phyloP scores from a whole-genome alignment of 2,329 filamentous ascomycete genomes.

The Colletotrichum lini region DNA sequence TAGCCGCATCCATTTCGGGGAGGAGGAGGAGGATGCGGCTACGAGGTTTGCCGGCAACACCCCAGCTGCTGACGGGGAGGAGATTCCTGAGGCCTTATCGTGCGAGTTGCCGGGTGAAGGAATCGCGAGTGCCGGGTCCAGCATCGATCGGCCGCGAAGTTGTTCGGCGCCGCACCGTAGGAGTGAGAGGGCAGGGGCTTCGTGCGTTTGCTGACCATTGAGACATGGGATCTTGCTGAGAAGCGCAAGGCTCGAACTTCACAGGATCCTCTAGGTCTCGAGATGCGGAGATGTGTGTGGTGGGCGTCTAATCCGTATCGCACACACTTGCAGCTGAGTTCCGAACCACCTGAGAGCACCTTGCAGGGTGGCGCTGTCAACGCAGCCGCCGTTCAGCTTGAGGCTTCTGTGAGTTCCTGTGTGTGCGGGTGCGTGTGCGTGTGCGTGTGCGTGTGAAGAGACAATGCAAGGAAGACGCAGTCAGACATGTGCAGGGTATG shows the following conservation, averaged over 20 bases:
- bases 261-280: constrained; percentile 26
- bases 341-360: neutral
- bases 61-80: constrained; percentile 3
- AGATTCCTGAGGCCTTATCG: neutral
- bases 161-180: constrained; percentile 17
- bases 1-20: neutral
- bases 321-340: constrained; percentile 30
- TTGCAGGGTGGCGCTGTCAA: constrained; percentile 15
- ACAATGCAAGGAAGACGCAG: constrained; percentile 22
- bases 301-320: constrained; percentile 15
- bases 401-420: neutral
- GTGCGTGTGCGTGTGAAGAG: neutral
- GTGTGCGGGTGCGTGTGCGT: neutral
- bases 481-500: constrained; percentile 16
- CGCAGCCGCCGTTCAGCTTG: neutral
- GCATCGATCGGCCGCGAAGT: constrained; percentile 26
- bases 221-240: constrained; percentile 34
- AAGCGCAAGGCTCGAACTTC: constrained; percentile 20
- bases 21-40: constrained; percentile 7
- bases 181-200: neutral
- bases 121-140: constrained; percentile 13
- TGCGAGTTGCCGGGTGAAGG: constrained; percentile 16
- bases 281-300: constrained; percentile 15
- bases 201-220: constrained; percentile 38
- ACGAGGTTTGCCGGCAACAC: neutral